Evolutionary conservation across 768 basidiomycete species (phyloP), one percentile per base, ranked within the genome.

Genomic region (Mycena polygramma): DNA sequence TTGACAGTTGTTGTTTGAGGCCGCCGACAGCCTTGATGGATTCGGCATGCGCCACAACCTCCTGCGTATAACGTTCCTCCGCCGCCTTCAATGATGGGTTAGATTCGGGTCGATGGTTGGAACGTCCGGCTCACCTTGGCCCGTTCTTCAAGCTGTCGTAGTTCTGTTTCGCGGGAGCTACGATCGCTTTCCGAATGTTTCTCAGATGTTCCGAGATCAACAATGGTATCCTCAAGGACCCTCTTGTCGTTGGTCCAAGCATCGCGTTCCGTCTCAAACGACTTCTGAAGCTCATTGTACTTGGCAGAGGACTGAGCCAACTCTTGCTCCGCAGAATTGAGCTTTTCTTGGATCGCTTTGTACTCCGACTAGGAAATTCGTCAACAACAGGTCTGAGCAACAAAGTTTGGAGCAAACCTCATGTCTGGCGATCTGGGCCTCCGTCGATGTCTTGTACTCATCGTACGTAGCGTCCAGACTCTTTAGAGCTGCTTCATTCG

Each of bases 1-100:
- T 76, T 19, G 84, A 76, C 5, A 96, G 82, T 49, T 94, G 89
- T 58, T 89, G 84, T 77, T 90, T 92, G 70, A 95, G 81, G 13
- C 75, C 81, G 14, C 91, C 89, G 14, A 94, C 86, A 15, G 83
- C 71, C 81, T 94, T 94, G 84, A 96, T 92, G 0, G 92, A 87
- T 24, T 95, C 94, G 0, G 95, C 95, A 77, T 97, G 95, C 0
- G 93, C 84, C 39, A 96, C 82, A n/a, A 96, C 88, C 76, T 95
- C 95, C 59, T 90, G 86, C 7, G 91, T 87, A 74, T 96, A 96
- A 63, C 91, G 88, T 60, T 93, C 92, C 76, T 96, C 94, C 7
- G 94, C 94, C 72, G 90, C 86, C 88, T 91, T 71, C 11, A 61
- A 41, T 37, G 46, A 22, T 68, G 7, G 30, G 10, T 15, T 15